Conservation (phyloP, 345 rosid genomes). For the Syzygium aromaticum region DNA sequence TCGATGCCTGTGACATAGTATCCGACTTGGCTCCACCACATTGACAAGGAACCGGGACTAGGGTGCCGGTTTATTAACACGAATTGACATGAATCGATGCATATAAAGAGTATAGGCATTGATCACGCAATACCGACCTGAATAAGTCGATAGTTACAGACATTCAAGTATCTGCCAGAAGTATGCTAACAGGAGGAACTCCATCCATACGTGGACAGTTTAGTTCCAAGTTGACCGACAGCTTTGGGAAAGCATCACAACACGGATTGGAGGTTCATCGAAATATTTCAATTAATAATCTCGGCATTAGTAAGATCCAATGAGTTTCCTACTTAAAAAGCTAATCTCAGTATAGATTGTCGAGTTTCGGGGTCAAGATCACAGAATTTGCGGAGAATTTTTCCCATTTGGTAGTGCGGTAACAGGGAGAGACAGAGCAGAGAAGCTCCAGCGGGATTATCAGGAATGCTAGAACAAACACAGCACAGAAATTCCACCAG, state of each 20-base stretch:
- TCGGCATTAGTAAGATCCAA: background rate
- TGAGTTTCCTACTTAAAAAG: background rate
- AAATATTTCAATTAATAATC: background rate
- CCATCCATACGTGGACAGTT: background rate
- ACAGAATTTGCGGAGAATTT: background rate
- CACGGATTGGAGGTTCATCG: background rate
- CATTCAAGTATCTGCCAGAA: background rate
- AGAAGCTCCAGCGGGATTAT: background rate
- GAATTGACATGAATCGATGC: background rate
- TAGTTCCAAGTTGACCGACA: background rate
- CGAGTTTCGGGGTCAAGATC: background rate
- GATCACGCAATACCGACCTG: background rate
- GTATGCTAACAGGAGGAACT: background rate
- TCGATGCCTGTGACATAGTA: background rate
- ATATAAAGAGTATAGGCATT: background rate
- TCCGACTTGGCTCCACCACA: background rate
- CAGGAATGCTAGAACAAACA: conserved; percentile 3
- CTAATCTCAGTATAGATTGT: background rate
- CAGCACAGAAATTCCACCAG: conserved; percentile 9
- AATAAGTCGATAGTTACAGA: background rate
- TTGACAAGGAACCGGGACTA: background rate
- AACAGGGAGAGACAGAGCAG: background rate
- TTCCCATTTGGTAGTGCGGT: background rate
- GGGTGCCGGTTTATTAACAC: background rate
- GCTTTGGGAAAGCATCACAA: background rate